Evolutionary conservation across 1,284 basidiomycete genomes (phyloP).

Genomic region (Fomitopsis palustris): DNA sequence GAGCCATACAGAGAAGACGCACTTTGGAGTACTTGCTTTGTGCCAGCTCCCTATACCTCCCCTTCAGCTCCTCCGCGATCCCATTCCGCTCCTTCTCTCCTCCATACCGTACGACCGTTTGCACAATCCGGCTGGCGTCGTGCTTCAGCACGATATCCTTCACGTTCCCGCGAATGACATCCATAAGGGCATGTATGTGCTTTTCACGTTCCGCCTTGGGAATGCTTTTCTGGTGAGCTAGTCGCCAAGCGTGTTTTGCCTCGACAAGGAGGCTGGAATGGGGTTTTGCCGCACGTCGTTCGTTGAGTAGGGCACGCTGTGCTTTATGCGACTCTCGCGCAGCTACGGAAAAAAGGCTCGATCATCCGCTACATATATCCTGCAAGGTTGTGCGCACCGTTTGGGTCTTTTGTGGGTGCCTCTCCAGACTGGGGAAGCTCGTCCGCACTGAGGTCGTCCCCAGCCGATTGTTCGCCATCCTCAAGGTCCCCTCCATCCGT

Average conservation of each 20-base stretch:
- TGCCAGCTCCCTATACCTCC: constrained; percentile 71
- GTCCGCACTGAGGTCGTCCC: not conserved
- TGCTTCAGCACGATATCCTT: constrained; percentile 87
- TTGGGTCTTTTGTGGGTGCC: constrained; percentile 46
- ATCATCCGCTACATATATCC: not conserved
- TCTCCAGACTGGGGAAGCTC: constrained; percentile 18
- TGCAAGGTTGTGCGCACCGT: constrained; percentile 38
- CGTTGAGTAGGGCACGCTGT: constrained; percentile 59
- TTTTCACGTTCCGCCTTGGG: constrained; percentile 69
- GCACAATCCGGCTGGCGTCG: constrained; percentile 85
- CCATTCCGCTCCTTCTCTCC: constrained; percentile 75
- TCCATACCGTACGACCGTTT: constrained; percentile 84
- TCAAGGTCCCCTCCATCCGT: constrained; percentile 27
- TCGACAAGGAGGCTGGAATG: constrained; percentile 70
- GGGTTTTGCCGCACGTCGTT: constrained; percentile 73
- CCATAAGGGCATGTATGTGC: constrained; percentile 70
- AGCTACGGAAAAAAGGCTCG: constrained; percentile 32
- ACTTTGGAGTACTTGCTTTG: constrained; percentile 91
- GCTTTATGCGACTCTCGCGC: constrained; percentile 63
- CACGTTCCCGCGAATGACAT: constrained; percentile 71
- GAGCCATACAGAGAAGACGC: constrained; percentile 10
- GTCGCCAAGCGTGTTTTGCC: constrained; percentile 82
- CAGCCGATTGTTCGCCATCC: constrained; percentile 23
- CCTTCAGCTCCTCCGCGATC: constrained; percentile 79
- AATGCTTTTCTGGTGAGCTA: constrained; percentile 72